Evolutionary conservation across 2,329 filamentous ascomycete genomes (phyloP).

Genomic region (Apiospora sp.): DNA sequence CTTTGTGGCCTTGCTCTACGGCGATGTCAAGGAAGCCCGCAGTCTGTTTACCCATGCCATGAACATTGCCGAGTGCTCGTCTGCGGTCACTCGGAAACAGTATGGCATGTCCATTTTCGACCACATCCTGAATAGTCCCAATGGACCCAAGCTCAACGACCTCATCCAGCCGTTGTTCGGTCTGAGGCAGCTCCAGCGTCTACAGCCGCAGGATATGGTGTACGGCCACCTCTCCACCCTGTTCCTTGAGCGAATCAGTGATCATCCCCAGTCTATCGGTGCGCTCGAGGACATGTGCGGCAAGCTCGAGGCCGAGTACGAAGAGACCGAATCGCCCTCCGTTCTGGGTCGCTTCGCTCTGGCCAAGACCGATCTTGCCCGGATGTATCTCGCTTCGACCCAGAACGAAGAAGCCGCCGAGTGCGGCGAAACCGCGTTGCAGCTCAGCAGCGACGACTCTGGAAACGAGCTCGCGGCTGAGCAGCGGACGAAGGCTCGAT

Average conservation of each 20-base stretch:
- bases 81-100: constrained; percentile 76
- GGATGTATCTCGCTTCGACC: constrained; percentile 77
- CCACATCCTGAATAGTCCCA: constrained; percentile 68
- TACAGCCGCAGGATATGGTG: constrained; percentile 74
- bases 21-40: constrained; percentile 78
- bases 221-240: constrained; percentile 82
- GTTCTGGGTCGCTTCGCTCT: constrained; percentile 81
- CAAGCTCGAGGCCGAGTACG: constrained; percentile 81
- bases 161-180: constrained; percentile 90
- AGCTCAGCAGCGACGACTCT: constrained; percentile 77
- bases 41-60: constrained; percentile 93
- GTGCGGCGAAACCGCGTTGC: constrained; percentile 81
- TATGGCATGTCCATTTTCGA: constrained; percentile 87
- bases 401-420: constrained; percentile 75
- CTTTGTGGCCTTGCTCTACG: constrained; percentile 79
- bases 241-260: constrained; percentile 81
- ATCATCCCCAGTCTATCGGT: constrained; percentile 69
- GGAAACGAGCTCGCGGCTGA: constrained; percentile 71
- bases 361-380: constrained; percentile 85
- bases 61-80: constrained; percentile 85
- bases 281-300: constrained; percentile 73
- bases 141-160: constrained; percentile 60
- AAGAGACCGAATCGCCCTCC: constrained; percentile 78
- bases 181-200: constrained; percentile 78
- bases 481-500: constrained; percentile 72